Conservation (phyloP, 441 rosid genomes). For the Adansonia madagascariensis region DNA sequence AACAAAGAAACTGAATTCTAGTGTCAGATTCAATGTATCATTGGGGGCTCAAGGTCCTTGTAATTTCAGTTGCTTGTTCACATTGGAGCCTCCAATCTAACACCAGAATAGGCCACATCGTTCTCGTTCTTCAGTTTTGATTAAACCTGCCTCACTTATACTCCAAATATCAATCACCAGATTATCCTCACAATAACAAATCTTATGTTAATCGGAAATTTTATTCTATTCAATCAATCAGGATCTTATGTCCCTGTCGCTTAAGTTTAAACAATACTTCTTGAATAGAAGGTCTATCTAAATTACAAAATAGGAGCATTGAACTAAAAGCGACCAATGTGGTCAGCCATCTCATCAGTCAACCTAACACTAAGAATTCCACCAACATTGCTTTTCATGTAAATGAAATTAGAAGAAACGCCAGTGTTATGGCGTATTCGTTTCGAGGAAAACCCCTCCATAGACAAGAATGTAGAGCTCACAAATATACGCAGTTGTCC, state of each 20-base stretch:
- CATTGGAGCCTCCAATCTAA: background rate
- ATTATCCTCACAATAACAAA: background rate
- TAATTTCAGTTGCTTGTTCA: constrained; percentile 4
- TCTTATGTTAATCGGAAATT: background rate
- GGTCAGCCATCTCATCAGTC: constrained; percentile 3
- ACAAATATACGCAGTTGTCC: background rate
- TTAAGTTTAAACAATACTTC: background rate
- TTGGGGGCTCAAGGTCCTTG: background rate
- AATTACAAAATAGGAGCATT: background rate
- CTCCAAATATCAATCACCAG: background rate
- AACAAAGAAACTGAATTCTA: background rate
- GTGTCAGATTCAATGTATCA: background rate
- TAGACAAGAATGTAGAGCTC: background rate
- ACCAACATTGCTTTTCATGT: background rate
- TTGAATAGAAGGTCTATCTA: background rate
- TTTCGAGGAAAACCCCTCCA: too few species aligned
- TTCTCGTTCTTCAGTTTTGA: background rate
- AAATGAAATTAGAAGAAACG: constrained; percentile 18
- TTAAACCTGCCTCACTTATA: background rate
- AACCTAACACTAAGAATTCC: background rate
- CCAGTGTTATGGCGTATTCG: too few species aligned
- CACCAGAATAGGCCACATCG: background rate
- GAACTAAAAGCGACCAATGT: background rate
- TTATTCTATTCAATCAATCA: background rate
- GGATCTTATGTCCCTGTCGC: background rate